A percentile compares a stretch with the other conserved stretches of the same genome.
Evolutionary conservation across 2,329 filamentous ascomycete species (phyloP).

Genomic region (Exophiala aquamarina): DNA sequence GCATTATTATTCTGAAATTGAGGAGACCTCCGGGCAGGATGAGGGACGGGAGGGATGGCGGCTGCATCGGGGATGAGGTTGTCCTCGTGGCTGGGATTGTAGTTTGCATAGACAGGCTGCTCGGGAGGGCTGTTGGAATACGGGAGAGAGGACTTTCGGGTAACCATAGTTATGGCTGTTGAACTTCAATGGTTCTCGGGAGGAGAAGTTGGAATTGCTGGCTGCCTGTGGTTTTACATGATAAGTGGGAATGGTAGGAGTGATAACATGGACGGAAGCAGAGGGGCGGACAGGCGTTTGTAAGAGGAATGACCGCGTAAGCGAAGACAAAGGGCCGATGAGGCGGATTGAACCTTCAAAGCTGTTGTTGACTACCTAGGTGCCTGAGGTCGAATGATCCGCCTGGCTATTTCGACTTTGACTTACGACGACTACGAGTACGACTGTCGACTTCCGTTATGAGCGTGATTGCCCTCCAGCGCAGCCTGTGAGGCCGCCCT

Average conservation of each 20-base stretch:
- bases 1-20: background rate
- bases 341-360: too few relatives aligned
- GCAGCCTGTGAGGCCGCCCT: too few relatives aligned
- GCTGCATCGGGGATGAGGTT: constrained; percentile 21
- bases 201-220: background rate
- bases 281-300: background rate
- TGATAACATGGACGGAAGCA: too few relatives aligned
- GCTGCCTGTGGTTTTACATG: constrained; percentile 1
- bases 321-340: too few relatives aligned
- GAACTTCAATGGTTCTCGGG: background rate
- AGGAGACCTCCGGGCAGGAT: constrained; percentile 4
- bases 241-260: background rate
- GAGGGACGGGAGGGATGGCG: constrained; percentile 21
- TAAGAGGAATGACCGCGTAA: background rate
- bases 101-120: constrained; percentile 12
- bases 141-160: constrained; percentile 23
- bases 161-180: constrained; percentile 16
- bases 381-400: too few relatives aligned
- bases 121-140: constrained; percentile 21
- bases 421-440: too few relatives aligned
- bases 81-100: constrained; percentile 1
- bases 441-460: too few relatives aligned
- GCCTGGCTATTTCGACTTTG: too few relatives aligned
- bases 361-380: too few relatives aligned
- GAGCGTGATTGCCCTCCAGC: too few relatives aligned